Evolutionary conservation across 1,139 yeast genomes (phyloP), one percentile per base, ranked within the genome.

Genomic region (Candida sanyaensis): DNA sequence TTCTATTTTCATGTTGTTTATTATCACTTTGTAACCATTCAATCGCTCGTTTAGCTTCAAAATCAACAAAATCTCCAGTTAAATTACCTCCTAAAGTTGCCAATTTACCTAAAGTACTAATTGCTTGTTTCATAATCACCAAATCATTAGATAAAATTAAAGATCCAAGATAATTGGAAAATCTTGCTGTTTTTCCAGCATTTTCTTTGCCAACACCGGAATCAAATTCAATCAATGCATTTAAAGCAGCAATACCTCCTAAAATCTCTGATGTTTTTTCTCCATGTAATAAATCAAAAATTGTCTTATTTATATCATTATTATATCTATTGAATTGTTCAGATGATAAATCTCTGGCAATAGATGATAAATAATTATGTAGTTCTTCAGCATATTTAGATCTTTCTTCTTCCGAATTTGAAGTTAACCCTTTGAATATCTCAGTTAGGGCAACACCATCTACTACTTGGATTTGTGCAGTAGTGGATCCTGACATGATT

Each of bases 201-300:
- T 86, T 81, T 58, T 89, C 96, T 57, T 86, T 92, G 3, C 79
- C 75, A 8, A 77, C 73, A 1, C 82, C 79, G 8, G 80, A 69
- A 60, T 88, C 93, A 59, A 86, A 86, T 54, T 86, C 91, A 47
- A 93, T 88, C 54, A 93, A 77, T 11, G 95, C 84, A 65, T 90
- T 95, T 51, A 93, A 86, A 7, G 97, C 98, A 12, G 90, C 81
- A 36, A 92, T 86, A 33, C 97, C 98, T 9, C 98, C 98, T 37
- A 92, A 77, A 53, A 88, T 85, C 54, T 87, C 91, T 30, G 77
- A 69, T 1, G 85, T 71, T 56, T 87, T 93, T 10, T 83, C 80
- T 9, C 93, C 83, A 56, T 90, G 91, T 44, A 91, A 80, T 46
- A 91, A 75, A 62, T 89, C 97, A 64, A 90, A 92, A 29, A 93